Evolutionary conservation across 192 early-diverging fungal genomes (phyloP).

Genomic region (Backusella psychrophila): DNA sequence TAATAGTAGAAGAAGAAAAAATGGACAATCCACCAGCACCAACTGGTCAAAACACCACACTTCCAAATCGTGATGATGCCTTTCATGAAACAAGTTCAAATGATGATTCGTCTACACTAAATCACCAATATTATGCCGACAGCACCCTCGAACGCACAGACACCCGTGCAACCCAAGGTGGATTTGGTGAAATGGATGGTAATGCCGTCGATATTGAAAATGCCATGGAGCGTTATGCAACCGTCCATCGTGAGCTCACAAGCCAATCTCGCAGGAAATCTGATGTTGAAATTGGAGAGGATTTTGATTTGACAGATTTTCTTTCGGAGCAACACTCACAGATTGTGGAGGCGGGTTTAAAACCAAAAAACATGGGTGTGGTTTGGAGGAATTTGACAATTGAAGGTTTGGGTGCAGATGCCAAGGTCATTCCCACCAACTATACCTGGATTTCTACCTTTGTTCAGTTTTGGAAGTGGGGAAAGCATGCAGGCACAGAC

Average conservation of each 20-base stretch:
- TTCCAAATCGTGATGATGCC: background rate
- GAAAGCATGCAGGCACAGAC: slow-evolving; percentile 12
- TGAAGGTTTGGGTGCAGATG: slow-evolving; percentile 35
- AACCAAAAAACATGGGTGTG: slow-evolving; percentile 42
- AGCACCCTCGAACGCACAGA: background rate
- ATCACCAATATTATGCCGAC: background rate
- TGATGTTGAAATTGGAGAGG: slow-evolving; percentile 8
- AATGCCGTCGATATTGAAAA: slow-evolving; percentile 32
- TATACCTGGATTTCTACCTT: slow-evolving; percentile 2
- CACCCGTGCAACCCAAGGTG: slow-evolving; percentile 2
- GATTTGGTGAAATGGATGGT: slow-evolving; percentile 27
- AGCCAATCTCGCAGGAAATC: slow-evolving; percentile 21
- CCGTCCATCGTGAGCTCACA: slow-evolving; percentile 19
- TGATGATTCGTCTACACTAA: background rate
- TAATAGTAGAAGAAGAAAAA: background rate
- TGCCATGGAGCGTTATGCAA: slow-evolving; percentile 18
- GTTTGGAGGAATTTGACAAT: slow-evolving; percentile 45
- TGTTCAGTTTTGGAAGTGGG: slow-evolving; percentile 29
- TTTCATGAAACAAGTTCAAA: background rate
- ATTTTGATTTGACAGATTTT: slow-evolving; percentile 44
- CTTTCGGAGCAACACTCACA: slow-evolving; percentile 29
- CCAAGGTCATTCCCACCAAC: slow-evolving; percentile 34
- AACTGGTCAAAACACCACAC: background rate
- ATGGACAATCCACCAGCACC: background rate
- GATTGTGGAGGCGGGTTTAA: slow-evolving; percentile 36